Evolutionary conservation across 768 basidiomycete genomes (phyloP), one percentile per base, ranked within the genome.

Genomic region (Mycena epipterygia): DNA sequence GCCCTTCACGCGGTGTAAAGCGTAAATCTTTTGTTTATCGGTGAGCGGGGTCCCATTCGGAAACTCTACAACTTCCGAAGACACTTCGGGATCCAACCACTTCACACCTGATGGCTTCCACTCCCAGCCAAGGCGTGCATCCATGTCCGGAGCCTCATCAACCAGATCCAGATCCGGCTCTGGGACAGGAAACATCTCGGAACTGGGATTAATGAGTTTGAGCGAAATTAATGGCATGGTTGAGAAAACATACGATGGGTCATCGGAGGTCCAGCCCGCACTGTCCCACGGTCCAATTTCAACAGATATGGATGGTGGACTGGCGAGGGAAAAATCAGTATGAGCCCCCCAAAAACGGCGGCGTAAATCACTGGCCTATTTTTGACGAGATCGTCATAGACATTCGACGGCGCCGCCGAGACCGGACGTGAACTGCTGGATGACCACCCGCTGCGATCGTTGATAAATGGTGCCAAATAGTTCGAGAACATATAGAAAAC

Each of bases 401-500:
- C 16, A 46, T 44, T 65, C 17, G 64, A 57, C 23, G 53, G 64
- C 7, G 64, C 64, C 25, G 53, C 64, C 53, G 64, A 65, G 32
- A 48, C 53, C 23, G 64, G 53, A 29, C 64, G 64, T 48, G 64
- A 65, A 46, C 30, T 37, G 32, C 44, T 48, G 8, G 64, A 65
- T 42, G 64, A 65, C 53, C 64, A 64, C 30, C 63, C 41, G 16
- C 63, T 64, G 63, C 8, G n/a, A 27, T 62, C 29, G 37, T 51
- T 19, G 17, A 35, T 62, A 21, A 55, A 32, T 53, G 32, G 25
- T 53, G 59, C n/a, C 39, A n/a, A 44, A 44, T 23, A 19, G 23
- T 52, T 49, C 27, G 32, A 37, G 35, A 7, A 55, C 13, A 32
- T 3, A 55, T 52, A 21, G 7, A n/a, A n/a, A n/a, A 64, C 62